Evolutionary conservation across 1,284 basidiomycete genomes (phyloP).

Genomic region (Xerocomus subilludens): DNA sequence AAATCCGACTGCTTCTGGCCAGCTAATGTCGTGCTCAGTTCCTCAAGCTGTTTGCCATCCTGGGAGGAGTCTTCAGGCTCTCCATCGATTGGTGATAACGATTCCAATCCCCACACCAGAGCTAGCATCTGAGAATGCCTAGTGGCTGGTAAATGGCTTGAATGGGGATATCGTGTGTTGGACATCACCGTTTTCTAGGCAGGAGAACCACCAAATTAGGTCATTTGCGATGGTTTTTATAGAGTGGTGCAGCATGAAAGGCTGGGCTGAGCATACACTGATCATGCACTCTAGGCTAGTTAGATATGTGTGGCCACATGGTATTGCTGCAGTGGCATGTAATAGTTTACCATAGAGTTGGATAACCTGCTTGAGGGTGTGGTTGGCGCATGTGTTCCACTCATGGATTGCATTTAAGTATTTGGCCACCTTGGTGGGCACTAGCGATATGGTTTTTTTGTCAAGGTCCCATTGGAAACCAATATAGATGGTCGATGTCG

Average conservation of each 20-base stretch:
- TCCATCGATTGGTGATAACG: conserved; percentile 1
- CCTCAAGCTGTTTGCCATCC: background rate
- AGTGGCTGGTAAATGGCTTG: background rate
- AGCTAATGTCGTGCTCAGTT: conserved; percentile 29
- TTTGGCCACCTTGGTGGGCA: background rate
- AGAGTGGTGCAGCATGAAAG: conserved; percentile 16
- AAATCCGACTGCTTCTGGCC: conserved; percentile 31
- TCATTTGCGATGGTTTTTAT: background rate
- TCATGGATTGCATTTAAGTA: background rate
- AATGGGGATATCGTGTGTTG: background rate
- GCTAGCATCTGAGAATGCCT: conserved; percentile 37
- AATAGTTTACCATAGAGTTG: conserved; percentile 23
- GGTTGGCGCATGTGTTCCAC: background rate
- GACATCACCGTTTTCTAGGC: too few species aligned
- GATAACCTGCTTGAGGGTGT: conserved; percentile 17
- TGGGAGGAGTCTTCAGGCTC: conserved; percentile 25
- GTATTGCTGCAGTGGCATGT: background rate
- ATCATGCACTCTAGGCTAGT: conserved; percentile 31
- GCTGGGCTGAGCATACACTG: fast-evolving
- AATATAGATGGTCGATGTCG: conserved; percentile 1
- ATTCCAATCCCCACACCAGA: conserved; percentile 29
- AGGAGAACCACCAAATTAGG: background rate
- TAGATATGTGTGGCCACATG: conserved; percentile 16
- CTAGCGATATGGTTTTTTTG: fast-evolving
- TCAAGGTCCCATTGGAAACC: conserved; percentile 28